Percentiles rank a stretch among this genome's conserved stretches.
phyloP scores from a whole-genome alignment of 768 basidiomycete species.

The Imleria badia region DNA sequence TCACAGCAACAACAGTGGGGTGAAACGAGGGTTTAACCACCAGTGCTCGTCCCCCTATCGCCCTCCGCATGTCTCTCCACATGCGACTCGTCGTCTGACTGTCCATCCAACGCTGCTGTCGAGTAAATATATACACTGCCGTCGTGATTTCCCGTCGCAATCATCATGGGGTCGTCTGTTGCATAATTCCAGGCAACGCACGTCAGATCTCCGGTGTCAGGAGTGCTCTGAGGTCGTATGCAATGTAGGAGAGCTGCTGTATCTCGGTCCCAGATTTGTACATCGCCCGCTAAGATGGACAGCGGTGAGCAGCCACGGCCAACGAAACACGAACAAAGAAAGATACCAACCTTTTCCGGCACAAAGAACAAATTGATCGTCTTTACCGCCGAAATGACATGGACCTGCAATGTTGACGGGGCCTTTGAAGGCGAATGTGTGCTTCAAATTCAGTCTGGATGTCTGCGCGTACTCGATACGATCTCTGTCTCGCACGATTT shows the following conservation, averaged over 20 bases:
- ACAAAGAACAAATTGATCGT: slow-evolving; percentile 76
- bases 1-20: neutral
- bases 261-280: slow-evolving; percentile 86
- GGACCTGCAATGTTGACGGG: slow-evolving; percentile 75
- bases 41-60: slow-evolving; percentile 26
- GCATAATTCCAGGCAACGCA: slow-evolving; percentile 80
- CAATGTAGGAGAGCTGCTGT: slow-evolving; percentile 71
- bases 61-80: slow-evolving; percentile 24
- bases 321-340: neutral
- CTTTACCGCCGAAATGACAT: slow-evolving; percentile 82
- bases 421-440: slow-evolving; percentile 72
- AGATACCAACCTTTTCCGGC: slow-evolving; percentile 62
- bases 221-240: slow-evolving; percentile 54
- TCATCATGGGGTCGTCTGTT: slow-evolving; percentile 47
- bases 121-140: slow-evolving; percentile 77
- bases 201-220: slow-evolving; percentile 64
- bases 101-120: slow-evolving; percentile 32
- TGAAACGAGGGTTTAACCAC: slow-evolving; percentile 18
- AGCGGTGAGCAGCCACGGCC: neutral
- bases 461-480: slow-evolving; percentile 36
- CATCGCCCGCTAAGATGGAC: slow-evolving; percentile 60
- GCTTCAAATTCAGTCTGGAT: slow-evolving; percentile 43
- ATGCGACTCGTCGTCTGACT: slow-evolving; percentile 26
- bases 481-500: slow-evolving; percentile 53
- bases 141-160: slow-evolving; percentile 77